Conservation (phyloP, 805 yeast genomes). For the Maudiozyma bulderi region DNA sequence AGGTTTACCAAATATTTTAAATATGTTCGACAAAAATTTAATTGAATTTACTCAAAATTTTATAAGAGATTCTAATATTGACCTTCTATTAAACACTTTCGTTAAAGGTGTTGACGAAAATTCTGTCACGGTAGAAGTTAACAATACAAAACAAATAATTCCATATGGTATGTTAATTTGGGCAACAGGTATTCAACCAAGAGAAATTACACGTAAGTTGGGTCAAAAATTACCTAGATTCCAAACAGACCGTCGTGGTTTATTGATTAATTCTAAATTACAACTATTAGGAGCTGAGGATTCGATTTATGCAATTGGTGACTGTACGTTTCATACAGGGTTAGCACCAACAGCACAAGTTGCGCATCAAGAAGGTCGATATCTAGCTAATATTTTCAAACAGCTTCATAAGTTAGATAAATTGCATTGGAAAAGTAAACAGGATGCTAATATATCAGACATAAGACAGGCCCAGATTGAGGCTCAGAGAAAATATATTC, state of each 20-base stretch:
- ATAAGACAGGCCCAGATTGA: constrained; percentile 6
- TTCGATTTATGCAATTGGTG: constrained; percentile 80
- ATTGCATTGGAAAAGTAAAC: constrained; percentile 36
- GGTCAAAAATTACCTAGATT: constrained; percentile 50
- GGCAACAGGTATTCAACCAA: constrained; percentile 95
- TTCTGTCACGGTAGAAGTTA: constrained; percentile 59
- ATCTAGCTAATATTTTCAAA: constrained; percentile 63
- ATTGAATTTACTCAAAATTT: constrained; percentile 74
- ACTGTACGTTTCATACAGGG: constrained; percentile 80
- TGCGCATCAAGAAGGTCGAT: constrained; percentile 88
- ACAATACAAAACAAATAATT: constrained; percentile 59
- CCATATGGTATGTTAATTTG: constrained; percentile 92
- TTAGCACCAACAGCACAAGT: constrained; percentile 97
- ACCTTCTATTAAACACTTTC: constrained; percentile 75
- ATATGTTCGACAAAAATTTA: constrained; percentile 59
- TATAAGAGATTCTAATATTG: constrained; percentile 57
- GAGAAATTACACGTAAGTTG: constrained; percentile 60
- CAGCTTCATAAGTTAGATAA: constrained; percentile 54
- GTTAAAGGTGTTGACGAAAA: constrained; percentile 74
- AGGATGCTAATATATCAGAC: not conserved
- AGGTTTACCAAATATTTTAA: constrained; percentile 82
- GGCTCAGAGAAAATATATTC: constrained; percentile 25
- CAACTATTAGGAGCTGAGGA: constrained; percentile 75
- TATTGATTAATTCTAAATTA: constrained; percentile 72
- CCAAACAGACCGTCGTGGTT: constrained; percentile 77